Evolutionary conservation across 768 basidiomycete genomes (phyloP).

Genomic region (Termitomyces sp.): DNA sequence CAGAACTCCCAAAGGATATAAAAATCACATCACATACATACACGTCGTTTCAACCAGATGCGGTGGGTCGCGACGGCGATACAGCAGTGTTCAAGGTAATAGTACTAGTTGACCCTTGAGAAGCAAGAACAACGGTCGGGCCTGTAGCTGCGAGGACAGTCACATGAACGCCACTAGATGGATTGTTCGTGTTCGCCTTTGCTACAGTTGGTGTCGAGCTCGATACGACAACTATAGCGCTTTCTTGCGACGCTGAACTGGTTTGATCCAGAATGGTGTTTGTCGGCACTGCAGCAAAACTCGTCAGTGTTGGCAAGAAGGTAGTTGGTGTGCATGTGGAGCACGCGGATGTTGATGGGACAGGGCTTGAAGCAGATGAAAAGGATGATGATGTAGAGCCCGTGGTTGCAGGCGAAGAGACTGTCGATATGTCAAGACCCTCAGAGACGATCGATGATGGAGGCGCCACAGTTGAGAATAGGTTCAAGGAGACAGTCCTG

Average conservation of each 20-base stretch:
- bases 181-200: not conserved
- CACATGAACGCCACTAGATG: not conserved
- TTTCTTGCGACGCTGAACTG: not conserved
- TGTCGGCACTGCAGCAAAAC: not conserved
- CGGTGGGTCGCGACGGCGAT: not conserved
- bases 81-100: not conserved
- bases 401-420: not conserved
- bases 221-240: not conserved
- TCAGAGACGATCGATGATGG: not conserved
- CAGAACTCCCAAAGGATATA: too few relatives aligned
- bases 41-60: not conserved
- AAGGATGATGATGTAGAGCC: not conserved
- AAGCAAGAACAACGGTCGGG: constrained; percentile 8
- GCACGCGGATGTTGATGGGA: not conserved
- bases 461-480: not conserved
- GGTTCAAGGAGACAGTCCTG: constrained; percentile 6
- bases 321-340: too few relatives aligned
- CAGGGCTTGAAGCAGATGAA: not conserved
- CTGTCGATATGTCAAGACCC: not conserved
- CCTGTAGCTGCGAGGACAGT: constrained; percentile 14
- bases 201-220: not conserved
- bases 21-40: not conserved
- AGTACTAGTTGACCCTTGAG: constrained; percentile 6
- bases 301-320: not conserved
- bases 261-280: too few relatives aligned